phyloP scores from a whole-genome alignment of 306 rosid genomes.

The Fragaria ananassa region DNA sequence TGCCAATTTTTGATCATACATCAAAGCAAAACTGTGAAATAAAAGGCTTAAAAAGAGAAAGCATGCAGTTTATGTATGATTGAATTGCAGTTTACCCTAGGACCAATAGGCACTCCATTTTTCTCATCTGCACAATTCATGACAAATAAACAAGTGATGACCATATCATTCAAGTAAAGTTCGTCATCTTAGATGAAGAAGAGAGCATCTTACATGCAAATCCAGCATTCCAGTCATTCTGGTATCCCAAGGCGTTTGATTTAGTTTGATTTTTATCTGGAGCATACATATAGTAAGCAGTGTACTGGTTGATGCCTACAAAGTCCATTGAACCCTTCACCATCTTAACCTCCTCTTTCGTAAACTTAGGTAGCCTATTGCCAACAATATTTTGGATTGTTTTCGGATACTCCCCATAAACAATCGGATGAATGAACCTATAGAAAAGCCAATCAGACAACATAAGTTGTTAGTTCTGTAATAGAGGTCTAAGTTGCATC shows the following conservation, averaged over 20 bases:
- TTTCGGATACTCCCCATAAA: slow-evolving; percentile 87
- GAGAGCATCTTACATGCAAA: slow-evolving; percentile 64
- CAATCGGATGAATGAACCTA: slow-evolving; percentile 92
- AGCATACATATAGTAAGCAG: slow-evolving; percentile 63
- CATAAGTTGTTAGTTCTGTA: background rate
- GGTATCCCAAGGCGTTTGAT: slow-evolving; percentile 65
- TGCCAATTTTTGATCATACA: background rate
- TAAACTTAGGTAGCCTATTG: slow-evolving; percentile 79
- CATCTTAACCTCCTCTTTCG: slow-evolving; percentile 63
- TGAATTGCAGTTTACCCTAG: slow-evolving; percentile 37
- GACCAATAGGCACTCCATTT: slow-evolving; percentile 82
- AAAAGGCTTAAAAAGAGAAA: background rate
- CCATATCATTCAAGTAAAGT: background rate
- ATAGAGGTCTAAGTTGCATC: background rate
- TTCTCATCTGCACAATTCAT: slow-evolving; percentile 55
- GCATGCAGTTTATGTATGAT: background rate
- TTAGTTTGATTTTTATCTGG: slow-evolving; percentile 46
- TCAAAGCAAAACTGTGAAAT: background rate
- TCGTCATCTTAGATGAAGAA: background rate
- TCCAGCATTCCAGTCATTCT: slow-evolving; percentile 77
- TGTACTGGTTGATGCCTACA: slow-evolving; percentile 82
- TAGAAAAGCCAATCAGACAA: background rate
- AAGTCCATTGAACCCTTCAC: slow-evolving; percentile 82
- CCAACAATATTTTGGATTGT: slow-evolving; percentile 76
- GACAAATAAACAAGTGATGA: background rate